Conservation (phyloP, 768 basidiomycete species). For the Dioszegia aurantiaca region DNA sequence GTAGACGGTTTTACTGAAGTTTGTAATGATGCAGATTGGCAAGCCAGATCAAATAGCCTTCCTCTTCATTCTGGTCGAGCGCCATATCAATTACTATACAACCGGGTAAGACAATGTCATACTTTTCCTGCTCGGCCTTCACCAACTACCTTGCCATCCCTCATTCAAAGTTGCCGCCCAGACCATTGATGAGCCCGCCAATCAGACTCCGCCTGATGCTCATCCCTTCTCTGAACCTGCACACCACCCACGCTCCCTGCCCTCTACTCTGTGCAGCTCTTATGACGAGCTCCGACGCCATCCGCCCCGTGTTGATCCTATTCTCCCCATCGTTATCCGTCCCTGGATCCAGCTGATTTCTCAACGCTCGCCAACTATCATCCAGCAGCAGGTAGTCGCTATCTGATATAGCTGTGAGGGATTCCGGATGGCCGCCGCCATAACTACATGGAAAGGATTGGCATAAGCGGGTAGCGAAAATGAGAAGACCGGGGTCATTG, state of each 20-base stretch:
- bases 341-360: conserved; percentile 40
- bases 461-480: conserved; percentile 49
- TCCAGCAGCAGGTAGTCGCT: conserved; percentile 41
- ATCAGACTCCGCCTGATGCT: conserved; percentile 41
- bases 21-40: too few species aligned
- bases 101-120: too few species aligned
- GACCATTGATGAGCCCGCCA: conserved; percentile 35
- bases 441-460: conserved; percentile 45
- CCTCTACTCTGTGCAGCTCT: conserved; percentile 34
- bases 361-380: conserved; percentile 42
- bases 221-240: conserved; percentile 45
- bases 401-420: conserved; percentile 19
- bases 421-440: conserved; percentile 34
- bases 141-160: not conserved
- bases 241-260: conserved; percentile 37
- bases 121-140: not conserved
- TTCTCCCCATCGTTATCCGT: conserved; percentile 46
- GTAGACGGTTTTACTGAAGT: too few species aligned
- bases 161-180: conserved; percentile 43
- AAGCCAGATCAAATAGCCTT: too few species aligned
- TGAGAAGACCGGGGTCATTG: conserved; percentile 48
- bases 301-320: conserved; percentile 48
- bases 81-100: too few species aligned
- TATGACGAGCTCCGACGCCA: conserved; percentile 51
- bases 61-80: too few species aligned